Evolutionary conservation across 345 rosid genomes (phyloP).

Genomic region (Raphanus sativus): DNA sequence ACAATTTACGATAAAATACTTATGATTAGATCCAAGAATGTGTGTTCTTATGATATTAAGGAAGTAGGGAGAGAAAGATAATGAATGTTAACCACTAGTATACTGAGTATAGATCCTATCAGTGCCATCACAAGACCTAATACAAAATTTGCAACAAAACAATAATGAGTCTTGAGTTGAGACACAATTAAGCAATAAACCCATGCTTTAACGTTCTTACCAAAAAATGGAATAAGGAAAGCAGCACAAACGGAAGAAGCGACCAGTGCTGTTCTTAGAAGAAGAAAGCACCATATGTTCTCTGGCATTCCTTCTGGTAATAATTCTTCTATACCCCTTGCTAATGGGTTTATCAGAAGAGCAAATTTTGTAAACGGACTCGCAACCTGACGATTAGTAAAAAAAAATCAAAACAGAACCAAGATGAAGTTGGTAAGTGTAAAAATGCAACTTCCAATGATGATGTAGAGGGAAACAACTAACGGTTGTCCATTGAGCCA

Average conservation of each 20-base stretch:
- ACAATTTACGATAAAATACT: background rate
- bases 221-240: conserved; percentile 81
- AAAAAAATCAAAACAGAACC: conserved; percentile 15
- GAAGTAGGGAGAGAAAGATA: background rate
- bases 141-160: background rate
- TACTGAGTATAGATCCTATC: conserved; percentile 80
- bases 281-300: conserved; percentile 57
- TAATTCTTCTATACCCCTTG: conserved; percentile 87
- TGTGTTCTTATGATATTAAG: background rate
- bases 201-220: conserved; percentile 38
- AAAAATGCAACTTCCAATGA: background rate
- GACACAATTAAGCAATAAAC: no score
- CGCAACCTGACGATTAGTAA: conserved; percentile 52
- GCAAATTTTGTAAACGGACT: conserved; percentile 91
- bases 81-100: conserved; percentile 59
- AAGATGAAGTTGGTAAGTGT: background rate
- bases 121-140: conserved; percentile 87
- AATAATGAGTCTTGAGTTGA: background rate
- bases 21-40: conserved; percentile 6
- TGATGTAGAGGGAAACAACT: background rate
- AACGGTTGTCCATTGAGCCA: conserved; percentile 89
- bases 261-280: conserved; percentile 73
- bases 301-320: conserved; percentile 56
- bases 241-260: conserved; percentile 78
- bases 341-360: conserved; percentile 79